These are phyloP conservation scores for Puccinia brachypodii DNA, from an alignment of 1,284 basidiomycete species.

Conservation along the genomic window DNA sequence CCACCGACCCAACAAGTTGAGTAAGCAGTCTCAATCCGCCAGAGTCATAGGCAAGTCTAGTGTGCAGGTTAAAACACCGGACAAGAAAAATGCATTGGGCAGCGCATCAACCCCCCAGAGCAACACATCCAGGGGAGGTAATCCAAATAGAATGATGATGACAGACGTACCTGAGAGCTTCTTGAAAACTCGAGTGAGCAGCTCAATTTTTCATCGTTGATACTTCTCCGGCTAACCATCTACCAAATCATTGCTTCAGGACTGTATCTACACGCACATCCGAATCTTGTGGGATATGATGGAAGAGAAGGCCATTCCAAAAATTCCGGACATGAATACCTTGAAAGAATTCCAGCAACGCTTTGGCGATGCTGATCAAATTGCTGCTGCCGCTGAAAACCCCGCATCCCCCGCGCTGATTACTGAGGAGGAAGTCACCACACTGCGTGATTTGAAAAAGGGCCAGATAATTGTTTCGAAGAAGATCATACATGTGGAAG, in stretches of 20 bases:
- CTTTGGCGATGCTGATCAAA: background rate
- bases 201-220: background rate
- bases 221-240: background rate
- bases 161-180: background rate
- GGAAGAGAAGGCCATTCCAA: background rate
- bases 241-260: background rate
- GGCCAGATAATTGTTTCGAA: slow-evolving; percentile 1
- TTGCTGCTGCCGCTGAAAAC: background rate
- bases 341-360: background rate
- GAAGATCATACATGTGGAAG: background rate
- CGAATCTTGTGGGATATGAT: background rate
- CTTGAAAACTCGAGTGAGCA: background rate
- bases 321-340: background rate
- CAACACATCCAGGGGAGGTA: background rate
- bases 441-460: background rate
- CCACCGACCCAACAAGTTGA: no score
- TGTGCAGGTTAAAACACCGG: no score
- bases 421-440: background rate
- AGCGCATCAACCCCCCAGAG: no score
- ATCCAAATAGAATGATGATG: background rate
- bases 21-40: no score
- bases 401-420: background rate
- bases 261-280: background rate
- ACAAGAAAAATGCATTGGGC: no score
- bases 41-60: no score